Conservation (phyloP, 1,284 basidiomycete species). For the Cystobasidium sp. region DNA sequence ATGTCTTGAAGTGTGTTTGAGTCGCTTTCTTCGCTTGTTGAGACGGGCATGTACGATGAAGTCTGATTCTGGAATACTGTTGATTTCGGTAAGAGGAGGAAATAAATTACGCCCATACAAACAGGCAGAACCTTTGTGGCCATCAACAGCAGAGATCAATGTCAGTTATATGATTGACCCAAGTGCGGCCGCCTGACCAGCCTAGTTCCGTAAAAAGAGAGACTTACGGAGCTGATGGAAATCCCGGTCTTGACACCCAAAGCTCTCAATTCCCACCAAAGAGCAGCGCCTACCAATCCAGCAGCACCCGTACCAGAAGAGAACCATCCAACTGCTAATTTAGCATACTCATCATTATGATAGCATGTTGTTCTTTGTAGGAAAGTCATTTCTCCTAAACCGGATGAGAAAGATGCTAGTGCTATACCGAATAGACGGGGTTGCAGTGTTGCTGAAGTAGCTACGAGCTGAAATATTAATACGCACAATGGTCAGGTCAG, state of each 20-base stretch:
- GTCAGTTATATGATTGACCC: not conserved
- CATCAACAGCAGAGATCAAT: slow-evolving; percentile 53
- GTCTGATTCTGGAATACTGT: slow-evolving; percentile 10
- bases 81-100: slow-evolving; percentile 70
- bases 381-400: slow-evolving; percentile 91
- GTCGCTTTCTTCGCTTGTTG: slow-evolving; percentile 59
- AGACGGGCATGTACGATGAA: slow-evolving; percentile 29
- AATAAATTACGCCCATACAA: slow-evolving; percentile 71
- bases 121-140: slow-evolving; percentile 71
- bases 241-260: slow-evolving; percentile 83
- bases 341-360: slow-evolving; percentile 45
- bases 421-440: slow-evolving; percentile 83
- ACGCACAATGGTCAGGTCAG: not conserved
- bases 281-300: slow-evolving; percentile 84
- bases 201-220: not conserved
- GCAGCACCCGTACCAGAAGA: slow-evolving; percentile 86
- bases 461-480: slow-evolving; percentile 71
- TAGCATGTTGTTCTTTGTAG: slow-evolving; percentile 80
- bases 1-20: not conserved
- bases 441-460: slow-evolving; percentile 69
- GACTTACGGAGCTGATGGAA: slow-evolving; percentile 63
- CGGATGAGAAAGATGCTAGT: slow-evolving; percentile 88
- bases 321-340: slow-evolving; percentile 53
- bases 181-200: too few relatives aligned
- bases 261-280: slow-evolving; percentile 92